Evolutionary conservation across 23 red algal species (phyloP), one percentile per base, ranked within the genome.

Genomic region (Gracilaria vermiculophylla): DNA sequence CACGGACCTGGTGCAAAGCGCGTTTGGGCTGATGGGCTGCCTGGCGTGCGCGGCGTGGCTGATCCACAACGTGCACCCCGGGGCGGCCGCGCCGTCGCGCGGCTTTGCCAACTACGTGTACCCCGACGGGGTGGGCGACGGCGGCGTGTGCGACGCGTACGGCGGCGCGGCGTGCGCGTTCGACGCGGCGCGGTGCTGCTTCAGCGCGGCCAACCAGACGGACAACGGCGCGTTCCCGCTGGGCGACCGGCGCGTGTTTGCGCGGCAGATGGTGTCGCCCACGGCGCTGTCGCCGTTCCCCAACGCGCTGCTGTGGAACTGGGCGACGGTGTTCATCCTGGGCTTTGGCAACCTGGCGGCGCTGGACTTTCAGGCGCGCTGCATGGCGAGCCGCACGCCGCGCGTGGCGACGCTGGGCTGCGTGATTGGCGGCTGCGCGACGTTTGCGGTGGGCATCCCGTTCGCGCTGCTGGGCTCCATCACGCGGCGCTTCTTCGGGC

Each of bases 231-330:
- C 73, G 3, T 78, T 78, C 44, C 73, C 73, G 2, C 23, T 78
- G 5, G 73, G 73, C 15, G 73, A 78, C 25, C 73, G 53, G 27
- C 40, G 40, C 16, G 73, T 53, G 44, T 78, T 78, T 78, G 51
- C 20, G 1, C 50, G 27, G 5, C 73, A 78, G 73, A 78, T 78
- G 73, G 20, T 78, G 6, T 53, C 44, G 4, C 42, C 15, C 47
- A 53, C 51, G 0, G 73, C 73, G 9, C 25, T 78, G 31, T 40
- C 73, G 28, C 73, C 73, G 31, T 78, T 78, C 19, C 73, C 73
- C 8, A 78, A 78, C 31, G 73, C 73, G 32, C 33, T 78, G 15
- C 4, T 78, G 28, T 78, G 73, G 73, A 78, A 78, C n/a, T 78
- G 73, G 73, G 43, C 73, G 12, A 78, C 73, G 9, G 53, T 78